A percentile compares a stretch with the other conserved stretches of the same genome.
These are phyloP conservation scores for Phialophora tarda DNA, from an alignment of 2,329 filamentous ascomycete species.

Conservation along the genomic window DNA sequence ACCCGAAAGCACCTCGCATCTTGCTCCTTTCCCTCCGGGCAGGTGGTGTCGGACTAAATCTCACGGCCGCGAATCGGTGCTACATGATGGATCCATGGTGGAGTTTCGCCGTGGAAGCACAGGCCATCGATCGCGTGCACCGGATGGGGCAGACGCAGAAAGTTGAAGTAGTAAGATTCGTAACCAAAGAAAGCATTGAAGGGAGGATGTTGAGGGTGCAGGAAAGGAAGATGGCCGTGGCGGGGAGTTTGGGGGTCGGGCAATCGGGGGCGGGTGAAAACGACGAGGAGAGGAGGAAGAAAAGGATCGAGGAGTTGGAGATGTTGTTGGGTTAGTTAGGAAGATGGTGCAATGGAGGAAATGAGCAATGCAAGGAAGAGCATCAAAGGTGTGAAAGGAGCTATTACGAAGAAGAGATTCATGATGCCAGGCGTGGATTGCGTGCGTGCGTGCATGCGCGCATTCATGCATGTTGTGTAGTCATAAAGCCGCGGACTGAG, in stretches of 20 bases:
- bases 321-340: conserved; percentile 72
- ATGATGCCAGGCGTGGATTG: conserved; percentile 1
- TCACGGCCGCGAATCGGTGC: conserved; percentile 85
- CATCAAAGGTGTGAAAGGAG: neutral
- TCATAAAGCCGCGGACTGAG: conserved; percentile 3
- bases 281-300: conserved; percentile 88
- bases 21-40: conserved; percentile 84
- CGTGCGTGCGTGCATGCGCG: neutral
- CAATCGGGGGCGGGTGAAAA: conserved; percentile 80
- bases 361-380: neutral
- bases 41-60: conserved; percentile 90
- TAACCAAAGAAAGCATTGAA: conserved; percentile 90
- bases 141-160: conserved; percentile 91
- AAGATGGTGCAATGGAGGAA: neutral
- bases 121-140: conserved; percentile 97
- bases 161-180: conserved; percentile 85
- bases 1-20: conserved; percentile 53
- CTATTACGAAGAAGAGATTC: neutral
- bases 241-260: conserved; percentile 94
- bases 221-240: conserved; percentile 85
- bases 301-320: conserved; percentile 91
- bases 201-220: conserved; percentile 93
- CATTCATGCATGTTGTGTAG: conserved; percentile 1
- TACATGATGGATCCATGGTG: conserved; percentile 99
- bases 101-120: conserved; percentile 95